Evolutionary conservation across 495 filamentous ascomycete genomes (phyloP).

Genomic region (Tuber indicum): DNA sequence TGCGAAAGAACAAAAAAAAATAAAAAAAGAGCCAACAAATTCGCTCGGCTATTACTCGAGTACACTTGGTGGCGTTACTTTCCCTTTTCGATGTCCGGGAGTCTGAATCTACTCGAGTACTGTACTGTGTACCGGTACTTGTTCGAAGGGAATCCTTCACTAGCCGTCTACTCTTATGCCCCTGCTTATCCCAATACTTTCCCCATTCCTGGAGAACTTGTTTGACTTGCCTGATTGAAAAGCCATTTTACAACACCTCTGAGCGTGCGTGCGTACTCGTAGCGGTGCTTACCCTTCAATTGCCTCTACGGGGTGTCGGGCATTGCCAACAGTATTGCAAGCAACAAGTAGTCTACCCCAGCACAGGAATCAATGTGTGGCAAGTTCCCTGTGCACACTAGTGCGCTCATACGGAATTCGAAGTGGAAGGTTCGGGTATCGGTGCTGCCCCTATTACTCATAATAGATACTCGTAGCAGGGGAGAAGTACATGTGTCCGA

Average conservation of each 20-base stretch:
- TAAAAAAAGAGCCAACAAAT: no score
- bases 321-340: not conserved
- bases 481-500: not conserved
- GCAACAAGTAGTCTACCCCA: not conserved
- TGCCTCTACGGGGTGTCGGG: not conserved
- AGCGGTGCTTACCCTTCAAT: not conserved
- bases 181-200: no score
- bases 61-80: no score
- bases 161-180: no score
- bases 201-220: not conserved
- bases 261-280: not conserved
- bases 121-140: no score
- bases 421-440: not conserved
- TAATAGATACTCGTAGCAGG: not conserved
- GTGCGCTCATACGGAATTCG: not conserved
- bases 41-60: no score
- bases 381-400: not conserved
- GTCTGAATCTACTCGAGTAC: no score
- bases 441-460: no score
- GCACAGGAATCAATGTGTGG: not conserved
- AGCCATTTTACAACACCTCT: not conserved
- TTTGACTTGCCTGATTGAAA: not conserved
- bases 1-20: no score
- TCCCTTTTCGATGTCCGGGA: no score
- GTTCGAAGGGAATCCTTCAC: no score